These are phyloP conservation scores for Gremmenia infestans DNA, from an alignment of 2,329 filamentous ascomycete genomes.

Conservation along the genomic window DNA sequence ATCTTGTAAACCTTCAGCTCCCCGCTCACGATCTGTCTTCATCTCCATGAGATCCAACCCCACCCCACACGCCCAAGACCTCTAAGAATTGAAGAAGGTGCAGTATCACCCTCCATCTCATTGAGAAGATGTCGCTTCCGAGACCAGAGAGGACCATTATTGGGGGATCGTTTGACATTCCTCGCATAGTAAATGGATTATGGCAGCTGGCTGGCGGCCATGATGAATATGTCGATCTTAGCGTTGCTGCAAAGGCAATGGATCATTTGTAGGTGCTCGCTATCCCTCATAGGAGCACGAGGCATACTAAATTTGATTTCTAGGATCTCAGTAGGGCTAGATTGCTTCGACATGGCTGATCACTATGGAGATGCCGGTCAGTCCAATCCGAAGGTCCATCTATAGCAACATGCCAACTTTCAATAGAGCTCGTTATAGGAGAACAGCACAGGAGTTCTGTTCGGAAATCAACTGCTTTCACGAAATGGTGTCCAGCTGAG, in stretches of 20 bases:
- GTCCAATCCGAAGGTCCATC: background rate
- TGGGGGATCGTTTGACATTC: slow-evolving; percentile 9
- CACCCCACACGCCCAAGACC: too few relatives aligned
- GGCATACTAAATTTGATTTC: background rate
- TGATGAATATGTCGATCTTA: slow-evolving; percentile 13
- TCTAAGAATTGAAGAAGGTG: too few relatives aligned
- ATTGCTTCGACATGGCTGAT: slow-evolving; percentile 18
- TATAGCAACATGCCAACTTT: background rate
- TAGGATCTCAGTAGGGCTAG: background rate
- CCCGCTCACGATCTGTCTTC: too few relatives aligned
- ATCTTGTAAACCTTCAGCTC: too few relatives aligned
- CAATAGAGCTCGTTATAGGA: slow-evolving; percentile 10
- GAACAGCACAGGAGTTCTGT: slow-evolving; percentile 1
- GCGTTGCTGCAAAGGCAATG: slow-evolving; percentile 11
- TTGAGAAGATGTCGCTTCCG: background rate
- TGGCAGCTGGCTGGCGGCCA: slow-evolving; percentile 19
- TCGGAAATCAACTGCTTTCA: slow-evolving; percentile 15
- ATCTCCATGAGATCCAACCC: too few relatives aligned
- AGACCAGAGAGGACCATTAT: slow-evolving; percentile 26
- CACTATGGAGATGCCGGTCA: slow-evolving; percentile 14
- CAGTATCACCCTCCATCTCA: too few relatives aligned
- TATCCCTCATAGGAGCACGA: too few relatives aligned
- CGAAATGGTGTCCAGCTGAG: slow-evolving; percentile 26
- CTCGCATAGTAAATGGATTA: slow-evolving; percentile 13
- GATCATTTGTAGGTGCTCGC: slow-evolving; percentile 3